Base-by-base conservation (phyloP, 345 rosid species). In the Gossypium mustelinum region DNA sequence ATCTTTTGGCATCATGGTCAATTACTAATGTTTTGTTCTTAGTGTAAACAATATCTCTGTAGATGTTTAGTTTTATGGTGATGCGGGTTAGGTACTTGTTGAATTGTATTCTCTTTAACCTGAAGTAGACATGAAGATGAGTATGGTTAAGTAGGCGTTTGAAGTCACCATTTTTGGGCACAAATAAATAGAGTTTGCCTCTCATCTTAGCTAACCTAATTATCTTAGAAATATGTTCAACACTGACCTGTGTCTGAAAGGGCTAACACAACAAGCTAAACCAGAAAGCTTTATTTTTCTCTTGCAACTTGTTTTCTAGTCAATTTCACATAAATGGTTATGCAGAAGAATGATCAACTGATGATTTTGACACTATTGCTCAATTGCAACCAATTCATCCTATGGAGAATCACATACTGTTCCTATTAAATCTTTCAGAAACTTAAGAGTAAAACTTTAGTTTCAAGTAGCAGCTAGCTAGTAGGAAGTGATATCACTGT, bases 381-480 rank as follows among this genome's bases (percentile, higher is more conserved):
- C 84, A 85, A 71, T 82, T 83, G 1, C 75, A 84, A 20, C 84
- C 87, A 5, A 85, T 87, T 63, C 81, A 87, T 75, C 89, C 89
- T 60, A 84, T 84, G 78, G 91, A 87, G 64, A 87, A 85, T 65
- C 91, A 87, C 71, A 77, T 85, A 1, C 82, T 85, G 48, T 87
- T 87, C 78, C 88, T 85, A 44, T 18, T 50, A n/a, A 50, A 52
- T 70, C 34, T 61, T 14, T 13, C 9, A 6, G 4, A 56, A 56
- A 9, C 60, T 20, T 12, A 29, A 18, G 27, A 12, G 34, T 58
- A 34, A 12, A 68, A 0, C 8, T 3, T 43, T 47, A n/a, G 13
- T 45, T 68, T 47, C 24, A 22, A 50, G 65, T 55, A 17, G 14
- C 11, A 24, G 1, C 45, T 57, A 52, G 41, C 17, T 22, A 58